Base-by-base conservation (phyloP, 2,329 filamentous ascomycete genomes). In the Simplicillium sp. region DNA sequence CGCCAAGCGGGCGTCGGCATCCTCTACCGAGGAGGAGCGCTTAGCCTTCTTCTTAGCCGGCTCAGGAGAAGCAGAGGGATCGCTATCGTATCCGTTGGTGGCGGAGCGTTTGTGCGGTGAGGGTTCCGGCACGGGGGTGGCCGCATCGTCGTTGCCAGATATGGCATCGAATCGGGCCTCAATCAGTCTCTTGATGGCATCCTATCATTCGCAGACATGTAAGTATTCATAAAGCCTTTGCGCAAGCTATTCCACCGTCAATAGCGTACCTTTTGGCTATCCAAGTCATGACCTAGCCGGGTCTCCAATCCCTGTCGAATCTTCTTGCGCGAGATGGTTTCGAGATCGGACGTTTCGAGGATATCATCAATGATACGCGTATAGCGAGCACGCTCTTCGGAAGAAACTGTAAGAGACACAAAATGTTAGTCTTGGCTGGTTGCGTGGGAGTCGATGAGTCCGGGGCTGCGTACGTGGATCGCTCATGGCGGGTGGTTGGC, bases 1-100 rank as follows among this genome's bases (percentile, higher is more conserved):
- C 1, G 92, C 92, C 46, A 90, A 77, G 35, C 84, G 80, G 29
- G 90, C 92, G 61, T 98, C 92, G 28, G 85, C 82, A 48, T 94
- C 87, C 49, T 77, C 73, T 8, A 65, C 66, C 31, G 69, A 64
- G 12, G 66, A 67, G 20, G 77, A 73, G 34, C 76, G 74, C 56
- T 80, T 80, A 43, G 83, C 83, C 64, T 87, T 87, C 58, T 82
- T 85, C 48, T 67, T 69, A 1, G 65, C 63, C 2, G 70, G 71
- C 31, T 67, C 65, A 6, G 61, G 59, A 11, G 61, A 61, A 3
- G 64, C 58, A 3, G 70, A 72, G 2, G 68, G 67, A 37, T 73
- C 62, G 29, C 69, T 69, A 51, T 73, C 67, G 44, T 57, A 46
- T 34, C 56, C 64, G 46, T 56, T 65, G 37, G 53, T 52, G 34